Base-by-base conservation (phyloP, 371 early-diverging fungal genomes). In the Mortierella polycephala region DNA sequence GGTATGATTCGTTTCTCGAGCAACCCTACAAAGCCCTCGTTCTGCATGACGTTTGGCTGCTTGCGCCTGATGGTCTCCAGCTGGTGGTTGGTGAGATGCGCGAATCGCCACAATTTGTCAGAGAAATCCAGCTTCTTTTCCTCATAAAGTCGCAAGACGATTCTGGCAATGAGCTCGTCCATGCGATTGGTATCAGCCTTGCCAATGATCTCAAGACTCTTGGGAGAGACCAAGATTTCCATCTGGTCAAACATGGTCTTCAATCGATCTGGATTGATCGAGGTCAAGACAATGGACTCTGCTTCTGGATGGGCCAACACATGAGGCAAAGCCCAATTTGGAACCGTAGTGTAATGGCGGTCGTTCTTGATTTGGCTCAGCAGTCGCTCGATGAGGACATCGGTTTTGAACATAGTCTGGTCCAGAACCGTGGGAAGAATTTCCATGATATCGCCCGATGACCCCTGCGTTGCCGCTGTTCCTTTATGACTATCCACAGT, bases 1-100 rank as follows among this genome's bases (percentile, higher is more conserved):
- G 73, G 80, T 8, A 67, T 9, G 57, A 79, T 69, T 0, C 70
- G 53, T 13, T 62, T 69, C 60, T 79, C 80, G 18, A 79, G 30
- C 13, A 66, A 10, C 0, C 74, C 80, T 2, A 73, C 67, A 60
- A 69, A 79, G 12, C 70, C 70, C 62, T 79, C 74, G 39, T 63
- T 51, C 23, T 62, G 30, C 66, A 69, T 60, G 40, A 62, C 30
- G 10, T 23, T 23, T 14, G 80, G 74, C 7, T 41, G 44, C 6
- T 41, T 23, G 11, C 21, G 42, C 42, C 41, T 49, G 47, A 79
- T 61, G 49, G 14, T 52, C 18, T 65, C 60, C 42, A 79, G 49
- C 20, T 79, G 80, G 0, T 37, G 42, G n/a, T 7, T 58, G 0
- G 80, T 79, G 63, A 79, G 30, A 5, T 55, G 23, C 37, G 5